Evolutionary conservation across 352 stramenopile genomes (phyloP), one percentile per base, ranked within the genome.

Genomic region (Pythium insidiosum): DNA sequence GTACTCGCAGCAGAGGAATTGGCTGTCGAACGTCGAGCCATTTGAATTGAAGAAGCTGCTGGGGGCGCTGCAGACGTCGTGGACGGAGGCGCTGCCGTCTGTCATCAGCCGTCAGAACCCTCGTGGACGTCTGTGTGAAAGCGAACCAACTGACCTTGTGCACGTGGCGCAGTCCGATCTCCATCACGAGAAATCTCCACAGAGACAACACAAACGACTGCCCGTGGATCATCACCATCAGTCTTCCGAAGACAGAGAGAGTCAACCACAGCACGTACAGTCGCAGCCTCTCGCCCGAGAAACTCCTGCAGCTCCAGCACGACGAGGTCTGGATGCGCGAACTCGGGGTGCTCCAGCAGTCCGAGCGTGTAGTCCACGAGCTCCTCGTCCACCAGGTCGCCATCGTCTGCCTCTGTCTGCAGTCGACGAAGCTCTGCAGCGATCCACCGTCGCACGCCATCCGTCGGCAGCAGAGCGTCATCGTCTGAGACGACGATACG

Each of bases 181-280:
- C 71, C 21, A 87, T 38, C 6, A 85, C 53, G 35, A 88, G 47
- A 53, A 82, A 91, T 42, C 81, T 83, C 75, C 75, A 91, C 30
- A 91, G 43, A 12, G 65, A 61, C 9, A 87, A 45, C 46, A 88
- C 76, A 50, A 88, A 81, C 6, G 46, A 37, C 79, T 88, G 35
- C 9, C 18, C 19, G 7, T 33, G 28, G 5, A 56, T 19, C 12
- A 41, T 6, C 25, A 26, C 15, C 16, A 30, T 44, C 22, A 15
- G 20, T 28, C 21, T 6, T 6, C 16, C 5, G 9, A 7, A 56
- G 23, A 35, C 2, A 38, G 5, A 56, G 19, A 19, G 9, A n/a
- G n/a, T n/a, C n/a, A 50, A 45, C n/a, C 5, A 26, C 21, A 19
- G 5, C n/a, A 19, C 30, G 23, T 29, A 15, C 20, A 7, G 38